These are phyloP conservation scores for Clathrus columnatus DNA, from an alignment of 768 basidiomycete genomes.

Conservation along the genomic window DNA sequence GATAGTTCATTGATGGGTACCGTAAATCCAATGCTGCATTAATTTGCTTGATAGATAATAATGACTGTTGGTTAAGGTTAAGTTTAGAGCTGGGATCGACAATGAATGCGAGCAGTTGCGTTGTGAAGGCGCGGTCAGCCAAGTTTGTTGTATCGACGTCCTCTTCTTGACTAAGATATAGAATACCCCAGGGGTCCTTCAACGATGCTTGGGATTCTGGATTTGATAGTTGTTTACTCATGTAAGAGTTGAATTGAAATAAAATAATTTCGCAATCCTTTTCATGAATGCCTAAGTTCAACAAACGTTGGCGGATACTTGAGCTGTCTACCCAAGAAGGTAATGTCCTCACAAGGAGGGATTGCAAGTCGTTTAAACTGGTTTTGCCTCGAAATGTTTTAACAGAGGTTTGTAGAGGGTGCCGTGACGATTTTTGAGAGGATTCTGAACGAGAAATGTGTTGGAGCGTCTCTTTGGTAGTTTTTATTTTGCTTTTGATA, in stretches of 20 bases:
- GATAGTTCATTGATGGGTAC: slow-evolving; percentile 14
- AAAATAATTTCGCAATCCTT: not conserved
- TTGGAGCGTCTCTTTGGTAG: not conserved
- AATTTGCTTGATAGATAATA: not conserved
- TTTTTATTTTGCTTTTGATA: not conserved
- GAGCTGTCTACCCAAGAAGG: not conserved
- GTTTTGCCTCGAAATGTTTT: not conserved
- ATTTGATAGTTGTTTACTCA: not conserved
- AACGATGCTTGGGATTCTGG: not conserved
- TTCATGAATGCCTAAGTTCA: not conserved
- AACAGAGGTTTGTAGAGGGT: not conserved
- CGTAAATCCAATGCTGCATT: slow-evolving; percentile 11
- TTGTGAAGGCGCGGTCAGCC: slow-evolving; percentile 2
- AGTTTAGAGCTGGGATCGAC: not conserved
- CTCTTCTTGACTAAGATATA: not conserved
- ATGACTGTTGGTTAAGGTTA: not conserved
- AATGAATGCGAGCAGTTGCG: not conserved
- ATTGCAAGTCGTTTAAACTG: not conserved
- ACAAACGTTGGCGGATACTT: not conserved
- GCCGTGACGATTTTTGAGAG: not conserved
- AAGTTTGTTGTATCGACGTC: not conserved
- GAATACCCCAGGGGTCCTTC: slow-evolving; percentile 3
- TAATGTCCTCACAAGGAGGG: not conserved
- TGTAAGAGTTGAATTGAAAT: not conserved
- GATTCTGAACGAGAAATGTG: not conserved